Conservation (phyloP, 352 stramenopile genomes). For the Globisporangium iwayamae region DNA sequence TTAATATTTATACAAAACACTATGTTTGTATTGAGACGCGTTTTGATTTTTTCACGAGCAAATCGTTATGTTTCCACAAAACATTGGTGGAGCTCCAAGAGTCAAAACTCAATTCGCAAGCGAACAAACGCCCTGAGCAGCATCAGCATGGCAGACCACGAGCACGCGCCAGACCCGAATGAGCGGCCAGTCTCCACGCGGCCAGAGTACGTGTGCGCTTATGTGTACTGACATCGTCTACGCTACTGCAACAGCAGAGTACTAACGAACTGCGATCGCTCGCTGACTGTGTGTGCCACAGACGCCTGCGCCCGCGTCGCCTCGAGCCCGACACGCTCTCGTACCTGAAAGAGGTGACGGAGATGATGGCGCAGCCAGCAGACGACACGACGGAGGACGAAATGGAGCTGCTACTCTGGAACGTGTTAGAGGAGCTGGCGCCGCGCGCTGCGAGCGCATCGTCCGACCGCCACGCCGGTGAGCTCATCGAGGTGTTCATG, state of each 20-base stretch:
- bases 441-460: slow-evolving; percentile 67
- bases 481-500: slow-evolving; percentile 67
- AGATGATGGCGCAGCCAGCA: slow-evolving; percentile 52
- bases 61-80: no score
- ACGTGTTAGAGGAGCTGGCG: slow-evolving; percentile 76
- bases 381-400: slow-evolving; percentile 64
- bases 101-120: not conserved
- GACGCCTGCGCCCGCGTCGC: slow-evolving; percentile 64
- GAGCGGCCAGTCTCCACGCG: slow-evolving; percentile 11
- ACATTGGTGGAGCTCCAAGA: not conserved
- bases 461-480: slow-evolving; percentile 71
- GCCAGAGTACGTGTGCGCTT: slow-evolving; percentile 15
- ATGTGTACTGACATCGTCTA: not conserved
- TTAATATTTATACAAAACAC: no score
- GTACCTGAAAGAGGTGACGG: slow-evolving; percentile 82
- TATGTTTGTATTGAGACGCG: no score
- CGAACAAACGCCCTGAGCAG: not conserved
- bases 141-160: slow-evolving; percentile 5
- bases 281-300: slow-evolving; percentile 13
- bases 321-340: slow-evolving; percentile 75
- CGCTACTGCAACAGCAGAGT: not conserved
- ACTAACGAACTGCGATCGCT: not conserved
- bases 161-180: slow-evolving; percentile 8
- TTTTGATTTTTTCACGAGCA: no score
- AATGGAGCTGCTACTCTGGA: slow-evolving; percentile 65